Percentiles rank a stretch among this genome's conserved stretches.
These are phyloP conservation scores for Penicillium sp. DNA, from an alignment of 2,329 filamentous ascomycete genomes.

Conservation along the genomic window DNA sequence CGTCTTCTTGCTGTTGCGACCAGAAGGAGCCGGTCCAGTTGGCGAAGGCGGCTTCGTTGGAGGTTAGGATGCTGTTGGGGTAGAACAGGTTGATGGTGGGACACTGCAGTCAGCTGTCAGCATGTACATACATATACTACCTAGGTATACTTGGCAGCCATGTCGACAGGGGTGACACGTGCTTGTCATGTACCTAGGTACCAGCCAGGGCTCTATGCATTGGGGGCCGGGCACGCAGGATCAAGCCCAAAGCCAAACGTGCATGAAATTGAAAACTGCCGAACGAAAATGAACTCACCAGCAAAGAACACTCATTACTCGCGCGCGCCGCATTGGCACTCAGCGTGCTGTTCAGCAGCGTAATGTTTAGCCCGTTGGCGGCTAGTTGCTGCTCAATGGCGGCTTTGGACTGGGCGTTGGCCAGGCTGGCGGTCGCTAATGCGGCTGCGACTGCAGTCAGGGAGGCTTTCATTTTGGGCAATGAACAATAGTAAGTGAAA, in stretches of 20 bases:
- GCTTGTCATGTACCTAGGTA: too few species aligned
- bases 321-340: background rate
- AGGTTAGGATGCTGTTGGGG: conserved; percentile 14
- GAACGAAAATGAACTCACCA: background rate
- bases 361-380: conserved; percentile 8
- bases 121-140: too few species aligned
- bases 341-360: background rate
- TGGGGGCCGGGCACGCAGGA: background rate
- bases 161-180: too few species aligned
- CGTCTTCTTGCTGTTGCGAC: conserved; percentile 34
- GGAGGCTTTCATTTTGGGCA: too few species aligned
- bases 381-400: conserved; percentile 2
- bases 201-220: too few species aligned
- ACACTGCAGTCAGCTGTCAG: conserved; percentile 1
- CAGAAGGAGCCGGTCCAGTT: conserved; percentile 25
- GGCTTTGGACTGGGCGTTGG: background rate
- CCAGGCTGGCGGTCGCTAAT: background rate
- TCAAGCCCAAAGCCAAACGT: background rate
- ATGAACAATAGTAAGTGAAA: too few species aligned
- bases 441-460: too few species aligned
- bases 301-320: background rate
- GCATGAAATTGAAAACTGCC: too few species aligned
- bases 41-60: conserved; percentile 13
- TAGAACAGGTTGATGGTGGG: conserved; percentile 9
- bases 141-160: too few species aligned